Evolutionary conservation across 148 eudicot species (phyloP).

Genomic region (Suaeda aralocaspica): DNA sequence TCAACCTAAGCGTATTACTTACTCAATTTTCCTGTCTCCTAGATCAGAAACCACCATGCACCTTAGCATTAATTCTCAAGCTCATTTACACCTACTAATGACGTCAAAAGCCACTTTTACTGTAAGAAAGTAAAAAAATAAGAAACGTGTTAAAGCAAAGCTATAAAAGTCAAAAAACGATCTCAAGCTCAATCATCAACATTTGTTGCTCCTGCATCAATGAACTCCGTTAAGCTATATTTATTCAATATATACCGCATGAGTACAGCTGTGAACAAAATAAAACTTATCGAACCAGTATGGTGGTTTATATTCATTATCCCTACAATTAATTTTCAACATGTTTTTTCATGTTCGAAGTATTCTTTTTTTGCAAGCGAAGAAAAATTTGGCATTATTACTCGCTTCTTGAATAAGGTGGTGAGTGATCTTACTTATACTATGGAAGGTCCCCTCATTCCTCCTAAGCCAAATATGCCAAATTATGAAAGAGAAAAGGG

Average conservation of each 20-base stretch:
- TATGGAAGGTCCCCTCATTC: too few species aligned
- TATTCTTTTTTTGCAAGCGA: conserved; percentile 2
- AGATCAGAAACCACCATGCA: conserved; percentile 4
- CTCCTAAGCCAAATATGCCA: too few species aligned
- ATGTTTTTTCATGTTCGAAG: conserved; percentile 4
- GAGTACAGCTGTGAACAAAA: neutral
- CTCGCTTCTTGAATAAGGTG: too few species aligned
- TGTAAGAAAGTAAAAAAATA: neutral
- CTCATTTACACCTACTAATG: conserved; percentile 3
- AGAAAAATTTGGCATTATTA: too few species aligned
- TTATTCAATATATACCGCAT: neutral
- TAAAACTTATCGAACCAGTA: neutral
- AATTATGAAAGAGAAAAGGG: too few species aligned
- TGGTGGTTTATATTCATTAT: neutral
- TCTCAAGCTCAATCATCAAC: conserved; percentile 2
- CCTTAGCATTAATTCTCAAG: conserved; percentile 4
- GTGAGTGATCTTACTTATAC: too few species aligned
- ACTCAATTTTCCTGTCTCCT: conserved; percentile 1
- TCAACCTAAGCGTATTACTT: neutral
- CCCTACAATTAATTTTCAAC: neutral
- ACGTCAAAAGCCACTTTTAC: neutral
- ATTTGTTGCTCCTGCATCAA: conserved; percentile 5
- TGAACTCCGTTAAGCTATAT: neutral
- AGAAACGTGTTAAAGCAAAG: conserved; percentile 3
- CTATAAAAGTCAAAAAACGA: neutral